These are phyloP conservation scores for Theobroma cacao DNA, from an alignment of 345 rosid species.

Conservation along the genomic window DNA sequence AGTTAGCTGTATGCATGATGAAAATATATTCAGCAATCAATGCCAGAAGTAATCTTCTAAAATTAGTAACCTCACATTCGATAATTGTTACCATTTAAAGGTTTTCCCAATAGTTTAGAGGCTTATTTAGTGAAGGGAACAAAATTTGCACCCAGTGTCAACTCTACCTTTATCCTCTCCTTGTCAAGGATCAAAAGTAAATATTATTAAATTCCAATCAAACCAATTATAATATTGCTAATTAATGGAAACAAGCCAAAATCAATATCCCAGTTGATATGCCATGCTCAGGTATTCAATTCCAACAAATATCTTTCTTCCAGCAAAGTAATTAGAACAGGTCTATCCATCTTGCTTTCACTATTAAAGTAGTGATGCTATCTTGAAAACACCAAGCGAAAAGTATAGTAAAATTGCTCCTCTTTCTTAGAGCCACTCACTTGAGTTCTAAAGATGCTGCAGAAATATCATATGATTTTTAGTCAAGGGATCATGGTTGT, in stretches of 20 bases:
- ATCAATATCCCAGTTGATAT: not conserved
- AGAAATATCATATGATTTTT: not conserved
- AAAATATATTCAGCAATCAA: not conserved
- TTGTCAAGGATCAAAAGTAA: not conserved
- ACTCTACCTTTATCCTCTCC: not conserved
- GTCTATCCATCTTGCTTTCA: not conserved
- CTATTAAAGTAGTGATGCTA: not conserved
- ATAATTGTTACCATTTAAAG: not conserved
- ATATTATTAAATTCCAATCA: not conserved
- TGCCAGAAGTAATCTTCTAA: not conserved
- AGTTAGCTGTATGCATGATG: not conserved
- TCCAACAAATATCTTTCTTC: not conserved
- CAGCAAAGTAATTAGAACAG: not conserved
- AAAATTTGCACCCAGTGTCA: not conserved
- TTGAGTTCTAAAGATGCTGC: not conserved
- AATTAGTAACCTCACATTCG: not conserved
- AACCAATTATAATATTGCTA: too few relatives aligned
- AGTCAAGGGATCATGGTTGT: not conserved
- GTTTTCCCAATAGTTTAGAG: not conserved
- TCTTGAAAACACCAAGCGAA: not conserved
- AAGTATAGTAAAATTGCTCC: not conserved
- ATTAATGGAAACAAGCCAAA: not conserved
- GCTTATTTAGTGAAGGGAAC: not conserved
- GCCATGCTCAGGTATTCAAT: not conserved
- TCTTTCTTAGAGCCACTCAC: not conserved